Conservation (phyloP, 176 grass and related monocot genomes). For the Elaeis guineensis region DNA sequence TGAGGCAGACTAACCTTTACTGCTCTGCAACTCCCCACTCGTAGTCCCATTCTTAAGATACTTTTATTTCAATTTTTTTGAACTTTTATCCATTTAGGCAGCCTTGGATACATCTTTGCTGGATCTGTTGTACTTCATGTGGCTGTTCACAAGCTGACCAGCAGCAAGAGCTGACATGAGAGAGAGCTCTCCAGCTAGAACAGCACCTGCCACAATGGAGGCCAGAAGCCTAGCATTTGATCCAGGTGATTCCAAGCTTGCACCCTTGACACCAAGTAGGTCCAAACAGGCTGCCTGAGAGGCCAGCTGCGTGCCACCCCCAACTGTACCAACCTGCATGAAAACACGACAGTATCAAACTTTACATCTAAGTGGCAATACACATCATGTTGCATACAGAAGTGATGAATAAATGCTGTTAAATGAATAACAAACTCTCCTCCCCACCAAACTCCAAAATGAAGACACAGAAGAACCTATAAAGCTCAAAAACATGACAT, state of each 20-base stretch:
- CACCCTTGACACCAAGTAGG: slow-evolving; percentile 75
- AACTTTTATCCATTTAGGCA: too few species aligned
- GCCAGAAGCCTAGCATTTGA: slow-evolving; percentile 76
- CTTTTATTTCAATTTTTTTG: too few species aligned
- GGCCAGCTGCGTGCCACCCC: slow-evolving; percentile 78
- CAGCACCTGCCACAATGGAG: slow-evolving; percentile 70
- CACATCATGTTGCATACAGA: too few species aligned
- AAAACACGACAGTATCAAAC: neutral
- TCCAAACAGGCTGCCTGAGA: slow-evolving; percentile 81
- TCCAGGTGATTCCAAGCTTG: slow-evolving; percentile 55
- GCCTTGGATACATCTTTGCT: slow-evolving; percentile 57
- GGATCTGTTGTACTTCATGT: slow-evolving; percentile 98
- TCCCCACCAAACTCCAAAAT: too few species aligned
- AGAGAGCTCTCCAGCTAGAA: slow-evolving; percentile 88
- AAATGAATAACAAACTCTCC: too few species aligned
- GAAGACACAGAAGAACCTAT: too few species aligned
- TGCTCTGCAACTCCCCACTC: too few species aligned
- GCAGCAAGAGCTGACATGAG: slow-evolving; percentile 77
- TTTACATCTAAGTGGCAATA: too few species aligned
- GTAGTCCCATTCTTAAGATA: too few species aligned
- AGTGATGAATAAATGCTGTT: too few species aligned
- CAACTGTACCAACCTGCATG: slow-evolving; percentile 84
- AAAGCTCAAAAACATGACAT: too few species aligned
- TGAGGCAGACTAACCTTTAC: too few species aligned
- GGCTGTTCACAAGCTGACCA: slow-evolving; percentile 85